Conservation (phyloP, 2,329 filamentous ascomycete genomes). For the Diaporthe amygdali region DNA sequence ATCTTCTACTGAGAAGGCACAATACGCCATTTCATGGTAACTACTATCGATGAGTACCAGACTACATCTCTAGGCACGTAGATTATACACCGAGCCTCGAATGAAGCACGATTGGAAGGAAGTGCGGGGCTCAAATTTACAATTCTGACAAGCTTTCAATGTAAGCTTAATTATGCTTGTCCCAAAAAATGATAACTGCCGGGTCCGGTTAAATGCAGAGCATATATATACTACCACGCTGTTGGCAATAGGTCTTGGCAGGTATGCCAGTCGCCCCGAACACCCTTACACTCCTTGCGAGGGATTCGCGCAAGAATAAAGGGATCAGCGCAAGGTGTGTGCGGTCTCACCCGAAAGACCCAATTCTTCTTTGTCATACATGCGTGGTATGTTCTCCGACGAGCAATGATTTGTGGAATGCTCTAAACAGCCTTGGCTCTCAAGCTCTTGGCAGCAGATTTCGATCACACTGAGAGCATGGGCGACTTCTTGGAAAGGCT, state of each 20-base stretch:
- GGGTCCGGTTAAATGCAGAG: neutral
- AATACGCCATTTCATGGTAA: neutral
- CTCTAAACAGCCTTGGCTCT: neutral
- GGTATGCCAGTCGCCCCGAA: neutral
- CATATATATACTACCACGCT: neutral
- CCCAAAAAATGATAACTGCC: neutral
- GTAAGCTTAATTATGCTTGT: slow-evolving; percentile 4
- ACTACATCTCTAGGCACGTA: neutral
- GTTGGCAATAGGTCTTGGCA: slow-evolving; percentile 2
- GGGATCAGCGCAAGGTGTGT: neutral
- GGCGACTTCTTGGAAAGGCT: neutral
- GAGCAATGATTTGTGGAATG: neutral
- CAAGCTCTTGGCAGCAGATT: neutral
- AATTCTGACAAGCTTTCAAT: neutral
- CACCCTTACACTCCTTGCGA: neutral
- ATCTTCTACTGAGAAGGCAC: neutral
- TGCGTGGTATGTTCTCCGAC: neutral
- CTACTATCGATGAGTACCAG: neutral
- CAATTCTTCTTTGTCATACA: neutral
- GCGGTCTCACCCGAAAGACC: neutral
- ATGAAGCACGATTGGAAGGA: neutral
- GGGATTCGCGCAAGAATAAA: neutral
- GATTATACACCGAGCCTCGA: neutral
- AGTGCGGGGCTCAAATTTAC: neutral
- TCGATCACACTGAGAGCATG: neutral